phyloP scores from a whole-genome alignment of 2,329 filamentous ascomycete species.

The Colletotrichum incanum region DNA sequence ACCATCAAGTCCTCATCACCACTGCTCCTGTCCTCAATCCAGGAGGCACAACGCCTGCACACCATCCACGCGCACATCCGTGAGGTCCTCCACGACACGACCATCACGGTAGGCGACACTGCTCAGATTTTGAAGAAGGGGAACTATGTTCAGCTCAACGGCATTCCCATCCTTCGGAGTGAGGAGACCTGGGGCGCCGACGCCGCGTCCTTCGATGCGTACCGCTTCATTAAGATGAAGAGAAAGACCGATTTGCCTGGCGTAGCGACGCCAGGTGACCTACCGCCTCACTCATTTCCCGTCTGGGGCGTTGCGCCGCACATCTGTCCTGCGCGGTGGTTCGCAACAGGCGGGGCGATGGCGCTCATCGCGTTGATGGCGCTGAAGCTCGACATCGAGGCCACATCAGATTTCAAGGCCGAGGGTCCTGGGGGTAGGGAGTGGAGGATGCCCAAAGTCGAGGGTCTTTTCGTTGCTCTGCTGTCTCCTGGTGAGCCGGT shows the following conservation, averaged over 20 bases:
- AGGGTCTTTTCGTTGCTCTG: neutral
- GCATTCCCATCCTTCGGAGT: conserved; percentile 7
- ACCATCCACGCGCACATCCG: conserved; percentile 49
- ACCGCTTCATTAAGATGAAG: conserved; percentile 49
- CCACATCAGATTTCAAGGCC: neutral
- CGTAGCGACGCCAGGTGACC: conserved; percentile 14
- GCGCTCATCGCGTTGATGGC: conserved; percentile 25
- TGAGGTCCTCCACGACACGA: conserved; percentile 50
- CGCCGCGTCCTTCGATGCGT: conserved; percentile 47
- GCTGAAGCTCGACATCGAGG: conserved; percentile 18
- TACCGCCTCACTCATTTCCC: conserved; percentile 25
- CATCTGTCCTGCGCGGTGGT: conserved; percentile 32
- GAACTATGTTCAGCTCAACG: conserved; percentile 54
- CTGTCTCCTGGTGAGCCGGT: conserved; percentile 16
- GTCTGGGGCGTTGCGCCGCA: conserved; percentile 21
- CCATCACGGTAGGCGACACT: conserved; percentile 50
- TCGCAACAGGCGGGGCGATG: conserved; percentile 24
- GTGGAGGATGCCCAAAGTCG: conserved; percentile 5
- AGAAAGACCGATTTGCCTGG: neutral
- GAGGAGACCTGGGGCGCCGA: conserved; percentile 49
- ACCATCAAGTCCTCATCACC: conserved; percentile 53
- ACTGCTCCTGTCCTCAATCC: conserved; percentile 53
- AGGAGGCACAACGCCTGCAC: conserved; percentile 54
- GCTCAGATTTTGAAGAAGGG: conserved; percentile 56
- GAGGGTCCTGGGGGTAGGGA: neutral